Conservation (phyloP, 2,329 filamentous ascomycete species). For the Penicillium oxalicum region DNA sequence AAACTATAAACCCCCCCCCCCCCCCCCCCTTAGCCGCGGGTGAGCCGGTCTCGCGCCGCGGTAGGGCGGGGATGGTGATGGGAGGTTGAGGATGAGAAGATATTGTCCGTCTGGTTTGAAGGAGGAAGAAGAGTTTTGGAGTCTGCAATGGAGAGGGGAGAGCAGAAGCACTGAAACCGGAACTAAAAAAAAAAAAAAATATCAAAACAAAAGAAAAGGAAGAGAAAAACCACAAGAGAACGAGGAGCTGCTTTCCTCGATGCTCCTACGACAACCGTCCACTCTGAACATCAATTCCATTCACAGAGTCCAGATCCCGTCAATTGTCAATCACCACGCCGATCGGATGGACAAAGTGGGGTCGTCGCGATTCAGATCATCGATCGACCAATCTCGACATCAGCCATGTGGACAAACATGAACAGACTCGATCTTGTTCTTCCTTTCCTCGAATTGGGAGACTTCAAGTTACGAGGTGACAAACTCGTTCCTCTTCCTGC, state of each 20-base stretch:
- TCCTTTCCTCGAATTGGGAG: too few relatives aligned
- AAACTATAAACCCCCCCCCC: slow-evolving; percentile 3
- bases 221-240: slow-evolving; percentile 7
- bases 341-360: too few relatives aligned
- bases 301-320: too few relatives aligned
- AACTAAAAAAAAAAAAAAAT: slow-evolving; percentile 1
- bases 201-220: slow-evolving; percentile 7
- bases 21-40: slow-evolving; percentile 11
- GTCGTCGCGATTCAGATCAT: too few relatives aligned
- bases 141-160: not conserved
- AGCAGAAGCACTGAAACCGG: not conserved
- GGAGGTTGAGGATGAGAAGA: not conserved
- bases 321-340: too few relatives aligned
- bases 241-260: too few relatives aligned
- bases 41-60: slow-evolving; percentile 15
- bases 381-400: not conserved
- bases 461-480: too few relatives aligned
- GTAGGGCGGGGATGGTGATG: slow-evolving; percentile 15
- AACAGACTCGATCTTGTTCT: slow-evolving; percentile 12
- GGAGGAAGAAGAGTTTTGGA: slow-evolving; percentile 1
- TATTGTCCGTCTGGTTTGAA: not conserved
- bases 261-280: too few relatives aligned
- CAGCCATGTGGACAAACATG: slow-evolving; percentile 9
- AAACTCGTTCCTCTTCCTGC: too few relatives aligned
- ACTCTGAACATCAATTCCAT: too few relatives aligned